These are phyloP conservation scores for Lumnitzera littorea DNA, from an alignment of 345 rosid genomes.

Conservation along the genomic window DNA sequence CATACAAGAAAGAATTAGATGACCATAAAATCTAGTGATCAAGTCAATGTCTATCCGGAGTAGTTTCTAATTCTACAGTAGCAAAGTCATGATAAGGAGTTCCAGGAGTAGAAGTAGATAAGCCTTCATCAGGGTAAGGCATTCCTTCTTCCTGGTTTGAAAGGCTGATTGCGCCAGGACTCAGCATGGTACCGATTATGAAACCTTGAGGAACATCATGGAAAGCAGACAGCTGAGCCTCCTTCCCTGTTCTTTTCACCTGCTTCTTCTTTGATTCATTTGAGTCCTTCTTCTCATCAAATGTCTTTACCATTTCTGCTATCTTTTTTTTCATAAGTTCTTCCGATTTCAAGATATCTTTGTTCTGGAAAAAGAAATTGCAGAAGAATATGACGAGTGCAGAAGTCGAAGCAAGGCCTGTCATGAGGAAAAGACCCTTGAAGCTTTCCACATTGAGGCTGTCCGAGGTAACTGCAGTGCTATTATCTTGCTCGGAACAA, in stretches of 20 bases:
- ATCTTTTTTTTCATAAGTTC: constrained; percentile 1
- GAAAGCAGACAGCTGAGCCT: not conserved
- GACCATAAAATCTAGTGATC: too few species aligned
- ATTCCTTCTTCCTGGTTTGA: constrained; percentile 6
- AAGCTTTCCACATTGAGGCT: constrained; percentile 10
- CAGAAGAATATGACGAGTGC: too few species aligned
- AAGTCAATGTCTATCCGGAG: too few species aligned
- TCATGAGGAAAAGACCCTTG: constrained; percentile 10
- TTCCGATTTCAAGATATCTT: not conserved
- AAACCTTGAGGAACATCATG: constrained; percentile 6
- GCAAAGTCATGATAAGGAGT: too few species aligned
- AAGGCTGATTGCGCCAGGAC: constrained; percentile 4
- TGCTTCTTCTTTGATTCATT: not conserved
- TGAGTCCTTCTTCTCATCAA: constrained; percentile 9
- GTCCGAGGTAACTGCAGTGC: not conserved
- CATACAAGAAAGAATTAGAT: too few species aligned
- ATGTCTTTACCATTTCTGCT: constrained; percentile 1
- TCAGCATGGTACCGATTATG: not conserved
- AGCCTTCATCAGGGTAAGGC: not conserved
- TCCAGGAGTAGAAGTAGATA: too few species aligned
- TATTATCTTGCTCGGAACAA: not conserved
- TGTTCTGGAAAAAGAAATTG: too few species aligned
- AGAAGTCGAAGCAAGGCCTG: not conserved
- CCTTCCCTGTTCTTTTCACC: too few species aligned
- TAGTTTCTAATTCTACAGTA: too few species aligned